Evolutionary conservation across 139 green algal genomes (phyloP), one percentile per base, ranked within the genome.

Genomic region (Mychonastes homosphaera): DNA sequence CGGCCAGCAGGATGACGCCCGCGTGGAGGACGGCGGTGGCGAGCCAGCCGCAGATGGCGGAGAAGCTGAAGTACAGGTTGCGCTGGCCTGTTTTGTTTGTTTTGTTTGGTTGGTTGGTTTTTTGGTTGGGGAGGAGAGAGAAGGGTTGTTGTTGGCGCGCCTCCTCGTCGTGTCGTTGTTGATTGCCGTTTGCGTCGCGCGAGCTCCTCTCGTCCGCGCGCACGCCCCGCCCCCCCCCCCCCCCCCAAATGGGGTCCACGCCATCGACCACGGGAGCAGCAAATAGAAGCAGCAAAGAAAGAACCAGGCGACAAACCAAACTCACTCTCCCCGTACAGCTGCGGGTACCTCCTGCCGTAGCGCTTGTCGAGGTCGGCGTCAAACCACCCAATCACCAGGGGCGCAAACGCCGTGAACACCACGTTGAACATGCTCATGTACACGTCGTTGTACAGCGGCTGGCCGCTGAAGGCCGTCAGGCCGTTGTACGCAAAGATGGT

Each of bases 381-480:
- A 61, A 89, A 78, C 29, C 82, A 71, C 27, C 72, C 78, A 39
- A 84, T 72, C 23, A 81, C 74, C 21, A 84, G 56, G 16, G 76
- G 75, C 26, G 73, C 77, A 8, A 84, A 53, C 8, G 77, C 64
- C 13, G 82, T 86, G 71, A 84, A 89, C 27, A 83, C 52, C 18
- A 89, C 75, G 67, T 89, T 89, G 72, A 79, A 88, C 39, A 87
- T 59, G 6, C 71, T 81, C 75, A 87, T 87, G 75, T 87, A 87
- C 36, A 83, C 76, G 44, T 80, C 76, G 46, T 78, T 83, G 76
- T 84, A 90, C 56, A 90, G 80, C 26, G 73, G 71, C 69, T 84
- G 79, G 19, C 81, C 81, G 27, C 61, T 78, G 72, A 87, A 90
- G 21, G 69, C 62, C 21, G 76, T 72, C 40, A 82, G 72, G 5